Percentiles rank a stretch among this genome's conserved stretches.
phyloP scores from a whole-genome alignment of 805 yeast genomes.

The Barnettozyma wickerhamii region DNA sequence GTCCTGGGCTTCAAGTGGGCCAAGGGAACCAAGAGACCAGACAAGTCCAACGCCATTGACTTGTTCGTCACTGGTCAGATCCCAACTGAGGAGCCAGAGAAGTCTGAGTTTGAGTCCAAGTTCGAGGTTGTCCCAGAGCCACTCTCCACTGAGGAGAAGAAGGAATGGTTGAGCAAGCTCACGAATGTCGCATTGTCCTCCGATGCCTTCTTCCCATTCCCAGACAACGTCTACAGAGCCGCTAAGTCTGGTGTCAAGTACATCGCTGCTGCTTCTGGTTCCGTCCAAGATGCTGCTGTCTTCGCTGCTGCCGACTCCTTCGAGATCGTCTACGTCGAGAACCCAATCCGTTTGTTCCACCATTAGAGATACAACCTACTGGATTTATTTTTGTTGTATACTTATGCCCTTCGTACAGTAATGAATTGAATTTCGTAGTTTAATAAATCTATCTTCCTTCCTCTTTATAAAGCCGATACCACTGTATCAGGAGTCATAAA shows the following conservation, averaged over 20 bases:
- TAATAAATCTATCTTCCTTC: too few relatives aligned
- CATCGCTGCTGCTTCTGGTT: conserved; percentile 96
- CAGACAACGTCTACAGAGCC: conserved; percentile 98
- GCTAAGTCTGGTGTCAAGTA: conserved; percentile 94
- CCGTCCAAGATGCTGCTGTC: conserved; percentile 96
- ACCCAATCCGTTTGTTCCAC: conserved; percentile 97
- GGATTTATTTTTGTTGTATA: too few relatives aligned
- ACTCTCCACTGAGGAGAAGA: conserved; percentile 75
- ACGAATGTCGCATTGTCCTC: conserved; percentile 88
- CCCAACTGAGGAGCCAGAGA: conserved; percentile 90
- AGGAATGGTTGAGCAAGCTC: conserved; percentile 79
- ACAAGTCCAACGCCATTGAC: conserved; percentile 97
- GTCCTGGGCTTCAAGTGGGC: conserved; percentile 96
- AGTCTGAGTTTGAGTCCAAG: conserved; percentile 85
- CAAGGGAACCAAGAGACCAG: conserved; percentile 97
- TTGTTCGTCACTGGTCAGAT: conserved; percentile 87
- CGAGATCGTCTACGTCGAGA: conserved; percentile 89
- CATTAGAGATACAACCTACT: conserved; percentile 43
- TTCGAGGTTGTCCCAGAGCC: conserved; percentile 83
- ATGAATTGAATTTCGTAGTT: too few relatives aligned
- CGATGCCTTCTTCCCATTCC: conserved; percentile 99
- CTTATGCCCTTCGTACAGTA: too few relatives aligned
- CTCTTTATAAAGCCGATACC: neutral
- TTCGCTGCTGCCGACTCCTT: conserved; percentile 92
- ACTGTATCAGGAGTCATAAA: conserved; percentile 2